A percentile compares a stretch with the other conserved stretches of the same genome.
Evolutionary conservation across 352 stramenopile species (phyloP).

Genomic region (Phytophthora tentaculata): DNA sequence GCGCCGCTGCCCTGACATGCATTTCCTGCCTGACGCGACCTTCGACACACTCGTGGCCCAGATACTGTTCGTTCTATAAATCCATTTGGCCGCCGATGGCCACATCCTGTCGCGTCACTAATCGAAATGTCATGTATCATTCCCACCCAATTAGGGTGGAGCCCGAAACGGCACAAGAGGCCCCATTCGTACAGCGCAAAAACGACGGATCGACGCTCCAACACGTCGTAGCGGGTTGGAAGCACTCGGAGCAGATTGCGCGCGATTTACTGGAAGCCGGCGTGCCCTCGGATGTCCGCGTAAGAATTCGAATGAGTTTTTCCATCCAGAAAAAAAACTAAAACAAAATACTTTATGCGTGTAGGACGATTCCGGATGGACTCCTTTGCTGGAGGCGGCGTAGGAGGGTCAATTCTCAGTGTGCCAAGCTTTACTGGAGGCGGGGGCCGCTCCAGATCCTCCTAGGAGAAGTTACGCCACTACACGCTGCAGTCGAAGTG

Average conservation of each 20-base stretch:
- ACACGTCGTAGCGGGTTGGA: conserved; percentile 62
- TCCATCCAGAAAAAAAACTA: neutral
- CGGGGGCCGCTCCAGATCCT: conserved; percentile 52
- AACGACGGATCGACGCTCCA: conserved; percentile 62
- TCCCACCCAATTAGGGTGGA: conserved; percentile 34
- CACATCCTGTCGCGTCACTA: conserved; percentile 13
- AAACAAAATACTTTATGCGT: neutral
- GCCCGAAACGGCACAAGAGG: too few species aligned
- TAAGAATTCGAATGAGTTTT: conserved; percentile 8
- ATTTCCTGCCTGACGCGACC: conserved; percentile 39
- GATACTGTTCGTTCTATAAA: conserved; percentile 48
- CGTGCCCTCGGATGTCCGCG: conserved; percentile 41
- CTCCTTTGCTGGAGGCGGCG: conserved; percentile 62
- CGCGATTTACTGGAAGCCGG: conserved; percentile 46
- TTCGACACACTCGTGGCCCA: conserved; percentile 58
- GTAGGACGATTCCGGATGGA: conserved; percentile 52
- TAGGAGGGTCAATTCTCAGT: conserved; percentile 62
- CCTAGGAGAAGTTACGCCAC: conserved; percentile 47
- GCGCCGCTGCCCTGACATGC: conserved; percentile 19
- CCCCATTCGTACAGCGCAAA: conserved; percentile 30
- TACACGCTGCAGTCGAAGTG: conserved; percentile 58
- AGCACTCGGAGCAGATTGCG: conserved; percentile 60
- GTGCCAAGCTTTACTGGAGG: conserved; percentile 51
- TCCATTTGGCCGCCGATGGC: neutral
- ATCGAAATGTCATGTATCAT: conserved; percentile 8